Base-by-base conservation (phyloP, 805 yeast genomes). In the Lachancea waltii region DNA sequence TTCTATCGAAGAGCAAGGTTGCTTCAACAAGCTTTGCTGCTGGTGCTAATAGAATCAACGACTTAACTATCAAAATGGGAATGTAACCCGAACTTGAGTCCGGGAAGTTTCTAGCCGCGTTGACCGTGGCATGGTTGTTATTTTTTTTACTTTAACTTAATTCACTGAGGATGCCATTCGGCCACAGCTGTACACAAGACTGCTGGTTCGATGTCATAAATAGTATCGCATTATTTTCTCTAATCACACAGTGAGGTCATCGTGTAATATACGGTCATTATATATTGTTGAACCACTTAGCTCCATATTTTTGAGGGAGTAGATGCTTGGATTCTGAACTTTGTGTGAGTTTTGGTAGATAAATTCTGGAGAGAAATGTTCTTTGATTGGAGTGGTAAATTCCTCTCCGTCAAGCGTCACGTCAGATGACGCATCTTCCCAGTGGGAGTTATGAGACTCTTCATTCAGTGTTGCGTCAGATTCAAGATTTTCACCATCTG, bases 211-310 rank as follows among this genome's bases (percentile, higher is more conserved):
- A 13, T 19, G 15, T 28, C 31, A 23, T n/a, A 14, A 10, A 22
- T 16, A 13, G 14, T 17, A 20, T 11, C 21, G 27, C 27, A 28
- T 20, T 21, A 17, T 26, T 19, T 20, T 36, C 25, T 24, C 18
- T 30, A 20, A 31, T 28, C 27, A 38, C 34, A 38, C 18, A 26
- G 28, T 26, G 33, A 38, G 20, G 16, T 33, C 42, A 26, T 33
- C 42, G 22, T 32, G 31, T 16, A 38, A 23, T 28, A 33, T 31
- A 33, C 18, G 33, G 19, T 38, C 38, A 15, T 33, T 24, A 33
- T 42, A 45, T 24, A 46, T 40, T 19, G 53, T 49, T 7, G 53
- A 49, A 13, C 53, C 53, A 35, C 53, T 49, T 15, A 45, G 27
- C 4, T 28, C 35, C 14, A 35, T 23, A 27, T 46, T 41, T 17